Conservation (phyloP, 2,329 filamentous ascomycete species). For the Epichloe glyceriae region DNA sequence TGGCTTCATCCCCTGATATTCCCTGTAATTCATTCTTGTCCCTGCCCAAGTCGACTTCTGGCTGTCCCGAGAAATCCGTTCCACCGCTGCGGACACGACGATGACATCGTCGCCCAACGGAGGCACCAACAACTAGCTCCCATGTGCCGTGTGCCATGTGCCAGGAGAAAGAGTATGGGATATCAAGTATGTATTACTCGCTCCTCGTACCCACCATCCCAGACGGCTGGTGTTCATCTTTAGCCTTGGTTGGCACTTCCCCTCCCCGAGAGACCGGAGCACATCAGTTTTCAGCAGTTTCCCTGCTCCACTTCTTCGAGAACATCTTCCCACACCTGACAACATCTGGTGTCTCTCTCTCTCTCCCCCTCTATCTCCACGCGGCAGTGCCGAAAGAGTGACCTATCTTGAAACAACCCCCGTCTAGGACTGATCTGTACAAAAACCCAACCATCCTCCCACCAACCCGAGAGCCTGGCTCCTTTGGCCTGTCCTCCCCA, state of each 20-base stretch:
- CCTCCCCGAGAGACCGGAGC: too few species aligned
- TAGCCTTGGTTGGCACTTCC: too few species aligned
- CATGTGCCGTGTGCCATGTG: too few species aligned
- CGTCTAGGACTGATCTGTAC: neutral
- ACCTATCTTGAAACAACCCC: neutral
- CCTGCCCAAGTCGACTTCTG: too few species aligned
- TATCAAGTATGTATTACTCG: neutral
- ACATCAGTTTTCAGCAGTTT: neutral
- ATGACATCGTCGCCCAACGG: neutral
- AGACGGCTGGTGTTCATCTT: neutral
- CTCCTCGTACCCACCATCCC: neutral
- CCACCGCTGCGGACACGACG: neutral
- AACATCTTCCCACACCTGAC: conserved; percentile 15
- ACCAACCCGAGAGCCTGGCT: neutral
- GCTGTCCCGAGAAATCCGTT: too few species aligned
- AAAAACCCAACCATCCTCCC: neutral
- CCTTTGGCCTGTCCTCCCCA: conserved; percentile 14
- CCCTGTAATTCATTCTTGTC: neutral
- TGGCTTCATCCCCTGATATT: neutral
- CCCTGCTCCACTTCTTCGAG: conserved; percentile 19
- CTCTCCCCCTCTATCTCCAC: conserved; percentile 1
- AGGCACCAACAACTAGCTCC: neutral
- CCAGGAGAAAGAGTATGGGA: neutral
- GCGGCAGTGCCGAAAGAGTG: neutral
- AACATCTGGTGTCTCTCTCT: conserved; percentile 2